Percentiles rank a stretch among this genome's conserved stretches.
Evolutionary conservation across 257 asterid species (phyloP).

Genomic region (Voacanga thouarsii): DNA sequence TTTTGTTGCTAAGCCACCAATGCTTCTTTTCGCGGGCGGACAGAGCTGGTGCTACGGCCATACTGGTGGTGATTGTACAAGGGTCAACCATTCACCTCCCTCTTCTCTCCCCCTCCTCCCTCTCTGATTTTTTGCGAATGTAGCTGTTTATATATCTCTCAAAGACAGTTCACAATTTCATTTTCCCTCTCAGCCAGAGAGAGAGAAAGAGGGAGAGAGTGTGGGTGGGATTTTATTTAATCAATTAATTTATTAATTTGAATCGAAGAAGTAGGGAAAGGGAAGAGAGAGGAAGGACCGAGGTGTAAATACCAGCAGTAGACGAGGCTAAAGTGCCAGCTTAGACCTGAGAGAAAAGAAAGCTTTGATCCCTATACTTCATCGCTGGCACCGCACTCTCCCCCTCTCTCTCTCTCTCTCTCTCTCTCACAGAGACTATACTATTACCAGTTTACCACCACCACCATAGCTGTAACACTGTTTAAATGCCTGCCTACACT

Average conservation of each 20-base stretch:
- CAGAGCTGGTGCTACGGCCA: constrained; percentile 60
- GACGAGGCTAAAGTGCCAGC: constrained; percentile 49
- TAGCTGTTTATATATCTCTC: constrained; percentile 10
- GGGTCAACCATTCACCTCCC: constrained; percentile 12
- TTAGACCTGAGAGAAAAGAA: constrained; percentile 48
- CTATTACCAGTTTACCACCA: neutral
- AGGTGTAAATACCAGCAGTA: neutral
- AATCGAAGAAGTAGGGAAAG: no score
- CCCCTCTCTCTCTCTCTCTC: constrained; percentile 16
- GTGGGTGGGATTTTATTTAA: neutral
- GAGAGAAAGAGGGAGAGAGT: neutral
- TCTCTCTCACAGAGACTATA: constrained; percentile 5
- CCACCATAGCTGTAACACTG: no score
- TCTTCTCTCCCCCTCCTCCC: neutral
- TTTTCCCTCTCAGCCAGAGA: constrained; percentile 6
- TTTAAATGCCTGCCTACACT: neutral
- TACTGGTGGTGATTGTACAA: constrained; percentile 37
- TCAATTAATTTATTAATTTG: neutral
- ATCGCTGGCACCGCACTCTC: constrained; percentile 62
- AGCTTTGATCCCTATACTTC: constrained; percentile 46
- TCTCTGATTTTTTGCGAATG: neutral
- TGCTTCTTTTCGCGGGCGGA: constrained; percentile 57
- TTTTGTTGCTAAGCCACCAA: constrained; percentile 92
- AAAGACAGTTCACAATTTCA: neutral
- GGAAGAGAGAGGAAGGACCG: neutral